Percentiles rank a stretch among this genome's conserved stretches.
phyloP scores from a whole-genome alignment of 2,329 filamentous ascomycete species.

The Rhexocercosporidium sp. region DNA sequence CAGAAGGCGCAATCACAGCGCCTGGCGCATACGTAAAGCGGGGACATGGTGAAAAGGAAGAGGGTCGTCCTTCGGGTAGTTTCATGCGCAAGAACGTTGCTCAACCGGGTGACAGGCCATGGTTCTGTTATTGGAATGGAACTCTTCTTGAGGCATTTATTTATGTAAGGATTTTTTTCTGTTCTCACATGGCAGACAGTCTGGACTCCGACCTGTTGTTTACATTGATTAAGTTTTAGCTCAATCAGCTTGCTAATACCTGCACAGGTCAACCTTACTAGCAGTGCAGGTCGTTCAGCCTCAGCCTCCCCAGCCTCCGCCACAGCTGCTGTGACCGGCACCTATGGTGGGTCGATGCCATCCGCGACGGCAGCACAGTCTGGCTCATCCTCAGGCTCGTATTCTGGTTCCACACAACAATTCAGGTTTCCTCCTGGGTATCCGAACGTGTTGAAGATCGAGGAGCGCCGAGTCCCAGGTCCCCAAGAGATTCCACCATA shows the following conservation, averaged over 20 bases:
- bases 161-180: slow-evolving; percentile 50
- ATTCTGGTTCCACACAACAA: slow-evolving; percentile 31
- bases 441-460: slow-evolving; percentile 67
- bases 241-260: not conserved
- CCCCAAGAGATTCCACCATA: slow-evolving; percentile 53
- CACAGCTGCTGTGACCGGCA: slow-evolving; percentile 5
- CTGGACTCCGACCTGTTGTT: not conserved
- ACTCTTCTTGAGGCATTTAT: slow-evolving; percentile 72
- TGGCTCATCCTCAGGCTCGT: not conserved
- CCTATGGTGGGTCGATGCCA: slow-evolving; percentile 6
- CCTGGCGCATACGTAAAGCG: slow-evolving; percentile 26
- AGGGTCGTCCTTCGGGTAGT: not conserved
- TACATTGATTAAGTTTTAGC: not conserved
- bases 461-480: slow-evolving; percentile 59
- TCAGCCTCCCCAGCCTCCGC: slow-evolving; percentile 14
- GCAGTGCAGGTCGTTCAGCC: slow-evolving; percentile 38
- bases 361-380: slow-evolving; percentile 40
- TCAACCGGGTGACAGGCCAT: slow-evolving; percentile 63
- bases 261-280: slow-evolving; percentile 42
- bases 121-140: slow-evolving; percentile 73
- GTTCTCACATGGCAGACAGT: not conserved
- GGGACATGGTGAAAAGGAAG: not conserved
- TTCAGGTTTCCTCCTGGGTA: slow-evolving; percentile 45
- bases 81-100: slow-evolving; percentile 44
- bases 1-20: slow-evolving; percentile 28